Percentiles rank a stretch among this genome's conserved stretches.
These are phyloP conservation scores for Musa beccarii DNA, from an alignment of 176 grass and related monocot species.

Conservation along the genomic window DNA sequence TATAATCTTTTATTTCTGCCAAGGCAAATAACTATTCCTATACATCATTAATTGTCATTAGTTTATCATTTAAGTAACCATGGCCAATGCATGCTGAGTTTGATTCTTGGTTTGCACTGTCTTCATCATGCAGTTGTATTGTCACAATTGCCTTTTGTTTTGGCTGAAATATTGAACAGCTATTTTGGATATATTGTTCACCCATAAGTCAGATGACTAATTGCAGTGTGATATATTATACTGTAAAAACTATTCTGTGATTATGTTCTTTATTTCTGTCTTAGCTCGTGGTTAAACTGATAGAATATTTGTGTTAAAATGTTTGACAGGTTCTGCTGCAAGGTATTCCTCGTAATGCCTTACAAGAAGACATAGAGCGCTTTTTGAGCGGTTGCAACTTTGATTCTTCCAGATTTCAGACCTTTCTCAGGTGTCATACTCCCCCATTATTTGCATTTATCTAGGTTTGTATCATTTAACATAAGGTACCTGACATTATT, in stretches of 20 bases:
- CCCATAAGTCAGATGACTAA: neutral
- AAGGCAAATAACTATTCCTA: no score
- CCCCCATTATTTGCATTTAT: constrained; percentile 6
- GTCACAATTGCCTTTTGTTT: neutral
- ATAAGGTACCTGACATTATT: constrained; percentile 2
- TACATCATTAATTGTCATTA: no score
- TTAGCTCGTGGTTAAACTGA: neutral
- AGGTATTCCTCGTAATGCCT: constrained; percentile 63
- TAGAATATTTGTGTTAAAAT: neutral
- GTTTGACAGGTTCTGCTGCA: constrained; percentile 54
- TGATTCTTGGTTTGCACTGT: neutral
- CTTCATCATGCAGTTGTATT: neutral
- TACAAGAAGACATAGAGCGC: constrained; percentile 63
- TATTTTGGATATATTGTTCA: neutral
- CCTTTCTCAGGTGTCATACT: constrained; percentile 31
- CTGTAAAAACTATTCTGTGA: no score
- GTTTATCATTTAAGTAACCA: no score
- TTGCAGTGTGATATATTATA: no score
- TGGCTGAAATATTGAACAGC: neutral
- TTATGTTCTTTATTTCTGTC: no score
- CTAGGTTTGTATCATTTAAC: neutral
- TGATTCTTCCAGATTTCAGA: constrained; percentile 55
- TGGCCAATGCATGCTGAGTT: neutral
- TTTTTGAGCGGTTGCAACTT: constrained; percentile 68
- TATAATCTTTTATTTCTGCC: no score